Evolutionary conservation across 73 alveolate species (phyloP).

Genomic region (Paramecium pentaurelia): DNA sequence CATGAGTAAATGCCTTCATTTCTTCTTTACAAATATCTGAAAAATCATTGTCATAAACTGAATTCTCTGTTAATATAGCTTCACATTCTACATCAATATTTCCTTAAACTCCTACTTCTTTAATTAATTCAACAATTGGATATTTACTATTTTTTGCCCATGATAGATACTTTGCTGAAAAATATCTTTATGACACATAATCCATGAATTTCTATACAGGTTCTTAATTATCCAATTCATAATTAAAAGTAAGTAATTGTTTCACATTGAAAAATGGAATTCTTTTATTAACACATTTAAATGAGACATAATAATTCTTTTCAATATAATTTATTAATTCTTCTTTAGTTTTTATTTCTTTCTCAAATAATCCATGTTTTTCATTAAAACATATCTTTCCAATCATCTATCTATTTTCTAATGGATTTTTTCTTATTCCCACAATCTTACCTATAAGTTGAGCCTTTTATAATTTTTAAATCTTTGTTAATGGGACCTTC

Average conservation of each 20-base stretch:
- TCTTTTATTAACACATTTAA: conserved; percentile 10
- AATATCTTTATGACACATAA: conserved; percentile 5
- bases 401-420: background rate
- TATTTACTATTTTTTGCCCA: background rate
- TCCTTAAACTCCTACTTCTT: conserved; percentile 85
- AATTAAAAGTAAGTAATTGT: background rate
- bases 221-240: background rate
- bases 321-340: background rate
- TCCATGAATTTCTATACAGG: background rate
- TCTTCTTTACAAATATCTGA: conserved; percentile 81
- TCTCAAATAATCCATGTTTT: background rate
- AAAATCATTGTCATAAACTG: conserved; percentile 91
- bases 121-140: conserved; percentile 49
- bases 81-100: conserved; percentile 89
- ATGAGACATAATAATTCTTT: background rate
- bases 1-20: conserved; percentile 68
- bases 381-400: background rate
- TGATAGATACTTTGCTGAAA: background rate
- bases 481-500: background rate
- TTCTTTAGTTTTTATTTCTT: background rate
- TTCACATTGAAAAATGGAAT: background rate
- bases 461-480: background rate
- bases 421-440: background rate
- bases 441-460: background rate
- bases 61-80: conserved; percentile 89